Percentiles rank a stretch among this genome's conserved stretches.
phyloP scores from a whole-genome alignment of 2,329 filamentous ascomycete genomes.

The Monosporascus sp. region DNA sequence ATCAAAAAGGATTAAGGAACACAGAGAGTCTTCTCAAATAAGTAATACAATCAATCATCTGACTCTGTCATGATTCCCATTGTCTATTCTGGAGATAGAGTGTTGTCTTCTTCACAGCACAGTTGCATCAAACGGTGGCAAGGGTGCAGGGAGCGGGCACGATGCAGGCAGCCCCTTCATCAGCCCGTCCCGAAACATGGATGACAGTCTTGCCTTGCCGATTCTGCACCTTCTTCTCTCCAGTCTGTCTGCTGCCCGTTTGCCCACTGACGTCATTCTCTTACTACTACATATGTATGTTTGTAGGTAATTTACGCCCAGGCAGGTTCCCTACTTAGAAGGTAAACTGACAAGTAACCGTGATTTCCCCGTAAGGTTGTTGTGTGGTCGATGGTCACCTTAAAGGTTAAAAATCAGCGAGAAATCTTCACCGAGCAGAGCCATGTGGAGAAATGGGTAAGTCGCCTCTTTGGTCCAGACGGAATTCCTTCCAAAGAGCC shows the following conservation, averaged over 20 bases:
- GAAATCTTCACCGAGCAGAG: not conserved
- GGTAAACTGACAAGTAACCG: not conserved
- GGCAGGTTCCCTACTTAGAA: too few species aligned
- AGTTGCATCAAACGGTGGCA: too few species aligned
- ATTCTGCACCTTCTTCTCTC: not conserved
- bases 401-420: not conserved
- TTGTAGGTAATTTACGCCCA: not conserved
- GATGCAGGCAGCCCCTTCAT: not conserved
- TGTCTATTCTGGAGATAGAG: too few species aligned
- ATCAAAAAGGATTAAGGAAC: too few species aligned
- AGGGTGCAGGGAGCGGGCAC: too few species aligned
- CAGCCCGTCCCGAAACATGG: not conserved
- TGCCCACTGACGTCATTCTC: not conserved
- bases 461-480: not conserved
- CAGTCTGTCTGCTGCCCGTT: not conserved
- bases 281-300: not conserved
- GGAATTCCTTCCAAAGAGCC: not conserved
- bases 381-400: not conserved
- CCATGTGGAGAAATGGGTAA: not conserved
- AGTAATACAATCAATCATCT: too few species aligned
- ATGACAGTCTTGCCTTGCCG: not conserved
- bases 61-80: too few species aligned
- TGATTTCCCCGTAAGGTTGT: not conserved
- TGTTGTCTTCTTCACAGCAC: too few species aligned
- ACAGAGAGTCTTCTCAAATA: too few species aligned